Conservation (phyloP, 805 yeast genomes). For the Candida incommunis region DNA sequence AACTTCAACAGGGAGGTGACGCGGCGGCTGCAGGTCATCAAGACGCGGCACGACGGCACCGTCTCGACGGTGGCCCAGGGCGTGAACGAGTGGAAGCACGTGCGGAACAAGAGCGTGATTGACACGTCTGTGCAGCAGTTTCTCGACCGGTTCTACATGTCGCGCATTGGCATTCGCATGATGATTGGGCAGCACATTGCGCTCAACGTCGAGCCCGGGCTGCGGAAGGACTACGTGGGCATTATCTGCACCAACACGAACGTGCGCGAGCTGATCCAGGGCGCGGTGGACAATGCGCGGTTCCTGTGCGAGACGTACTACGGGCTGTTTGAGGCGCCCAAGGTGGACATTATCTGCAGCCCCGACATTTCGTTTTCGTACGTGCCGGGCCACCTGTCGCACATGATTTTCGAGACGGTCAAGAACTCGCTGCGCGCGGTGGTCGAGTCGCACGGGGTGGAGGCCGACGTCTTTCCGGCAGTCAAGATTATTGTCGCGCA, state of each 20-base stretch:
- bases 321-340: constrained; percentile 75
- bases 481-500: constrained; percentile 77
- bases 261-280: constrained; percentile 69
- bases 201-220: constrained; percentile 49
- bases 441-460: constrained; percentile 60
- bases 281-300: constrained; percentile 81
- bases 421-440: constrained; percentile 83
- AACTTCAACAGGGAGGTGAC: constrained; percentile 57
- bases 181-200: constrained; percentile 91
- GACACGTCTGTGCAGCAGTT: constrained; percentile 68
- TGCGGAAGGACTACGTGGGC: constrained; percentile 61
- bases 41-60: constrained; percentile 80
- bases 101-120: constrained; percentile 33
- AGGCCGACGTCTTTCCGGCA: constrained; percentile 64
- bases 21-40: constrained; percentile 53
- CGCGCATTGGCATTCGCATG: constrained; percentile 86
- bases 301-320: constrained; percentile 86
- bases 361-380: constrained; percentile 72
- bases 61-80: constrained; percentile 89
- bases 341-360: constrained; percentile 65
- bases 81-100: constrained; percentile 74
- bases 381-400: constrained; percentile 86
- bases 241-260: constrained; percentile 78
- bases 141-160: constrained; percentile 77
- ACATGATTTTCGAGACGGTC: constrained; percentile 78